Evolutionary conservation across 495 filamentous ascomycete species (phyloP).

Genomic region (Neurospora sp.): DNA sequence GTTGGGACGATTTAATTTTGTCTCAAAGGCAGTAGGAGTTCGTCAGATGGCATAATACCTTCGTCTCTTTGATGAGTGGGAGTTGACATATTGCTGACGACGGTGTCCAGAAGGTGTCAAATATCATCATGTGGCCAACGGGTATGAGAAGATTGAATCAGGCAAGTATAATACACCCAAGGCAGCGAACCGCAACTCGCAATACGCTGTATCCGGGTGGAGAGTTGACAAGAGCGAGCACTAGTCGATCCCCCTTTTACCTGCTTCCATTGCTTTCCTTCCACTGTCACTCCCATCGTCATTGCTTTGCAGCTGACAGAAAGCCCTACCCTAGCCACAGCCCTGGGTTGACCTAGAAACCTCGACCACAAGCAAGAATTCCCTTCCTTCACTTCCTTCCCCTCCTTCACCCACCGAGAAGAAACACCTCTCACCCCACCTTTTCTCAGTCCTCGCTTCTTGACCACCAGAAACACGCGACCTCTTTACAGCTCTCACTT

Average conservation of each 20-base stretch:
- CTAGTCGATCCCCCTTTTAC: background rate
- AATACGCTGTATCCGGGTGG: background rate
- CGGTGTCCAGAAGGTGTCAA: background rate
- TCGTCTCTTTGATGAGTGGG: background rate
- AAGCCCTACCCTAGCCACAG: background rate
- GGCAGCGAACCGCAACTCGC: background rate
- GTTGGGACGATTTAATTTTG: background rate
- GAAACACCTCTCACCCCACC: background rate
- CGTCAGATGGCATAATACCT: background rate
- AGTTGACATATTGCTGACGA: background rate
- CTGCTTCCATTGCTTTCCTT: background rate
- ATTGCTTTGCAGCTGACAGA: background rate
- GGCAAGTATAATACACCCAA: background rate
- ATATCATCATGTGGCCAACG: background rate
- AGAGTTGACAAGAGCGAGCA: background rate
- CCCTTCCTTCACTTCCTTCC: background rate
- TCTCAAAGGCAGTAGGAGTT: background rate
- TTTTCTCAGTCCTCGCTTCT: background rate
- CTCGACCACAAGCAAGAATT: background rate
- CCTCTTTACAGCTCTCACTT: background rate
- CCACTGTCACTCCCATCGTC: background rate
- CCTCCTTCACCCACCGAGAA: background rate
- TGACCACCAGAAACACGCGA: background rate
- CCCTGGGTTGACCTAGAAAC: background rate
- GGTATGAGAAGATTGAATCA: background rate